A percentile compares a stretch with the other conserved stretches of the same genome.
These are phyloP conservation scores for Echinosophora koreensis DNA, from an alignment of 306 rosid species.

Conservation along the genomic window DNA sequence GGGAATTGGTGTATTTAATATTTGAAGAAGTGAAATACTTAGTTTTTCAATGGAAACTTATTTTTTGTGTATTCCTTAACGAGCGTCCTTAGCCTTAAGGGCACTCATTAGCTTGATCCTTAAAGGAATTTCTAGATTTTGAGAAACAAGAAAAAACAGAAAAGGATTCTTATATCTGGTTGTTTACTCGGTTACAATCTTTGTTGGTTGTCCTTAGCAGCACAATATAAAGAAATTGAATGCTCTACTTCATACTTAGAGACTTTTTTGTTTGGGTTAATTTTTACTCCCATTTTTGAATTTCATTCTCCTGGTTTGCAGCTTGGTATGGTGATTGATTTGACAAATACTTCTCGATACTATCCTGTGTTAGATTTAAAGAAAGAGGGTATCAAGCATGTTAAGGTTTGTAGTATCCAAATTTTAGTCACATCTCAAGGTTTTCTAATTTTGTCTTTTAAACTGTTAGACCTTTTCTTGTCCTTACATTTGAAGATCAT, in stretches of 20 bases:
- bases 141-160: not conserved
- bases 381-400: constrained; percentile 96
- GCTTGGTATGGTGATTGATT: constrained; percentile 98
- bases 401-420: constrained; percentile 67
- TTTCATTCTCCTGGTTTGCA: constrained; percentile 59
- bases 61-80: no score
- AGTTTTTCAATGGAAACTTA: no score
- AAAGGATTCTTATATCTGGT: constrained; percentile 18
- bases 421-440: constrained; percentile 36
- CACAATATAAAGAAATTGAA: constrained; percentile 4
- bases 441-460: constrained; percentile 31
- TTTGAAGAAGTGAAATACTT: no score
- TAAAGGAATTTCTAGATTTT: constrained; percentile 29
- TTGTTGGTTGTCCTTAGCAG: constrained; percentile 17
- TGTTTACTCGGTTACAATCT: constrained; percentile 1
- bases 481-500: constrained; percentile 42
- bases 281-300: constrained; percentile 27
- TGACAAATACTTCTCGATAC: constrained; percentile 94
- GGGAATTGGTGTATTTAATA: no score
- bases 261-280: not conserved
- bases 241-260: not conserved
- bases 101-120: no score
- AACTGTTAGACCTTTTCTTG: constrained; percentile 18
- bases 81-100: no score
- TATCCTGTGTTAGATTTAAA: constrained; percentile 84